phyloP scores from a whole-genome alignment of 805 yeast genomes.

The Priceomyces haplophilus region DNA sequence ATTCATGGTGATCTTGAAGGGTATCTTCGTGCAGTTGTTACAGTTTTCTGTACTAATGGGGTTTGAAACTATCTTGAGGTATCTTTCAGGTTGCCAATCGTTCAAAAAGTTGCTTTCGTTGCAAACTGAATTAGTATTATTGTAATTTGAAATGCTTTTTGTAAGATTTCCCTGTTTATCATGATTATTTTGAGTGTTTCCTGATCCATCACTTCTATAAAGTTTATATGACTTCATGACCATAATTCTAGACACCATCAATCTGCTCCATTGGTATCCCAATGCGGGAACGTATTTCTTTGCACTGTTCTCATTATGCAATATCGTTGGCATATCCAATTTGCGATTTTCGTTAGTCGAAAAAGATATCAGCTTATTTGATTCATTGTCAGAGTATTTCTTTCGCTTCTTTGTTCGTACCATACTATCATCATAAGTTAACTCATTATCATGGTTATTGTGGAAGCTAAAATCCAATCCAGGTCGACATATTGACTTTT shows the following conservation, averaged over 20 bases:
- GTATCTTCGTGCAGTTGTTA: conserved; percentile 11
- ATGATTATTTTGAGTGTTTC: neutral
- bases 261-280: conserved; percentile 32
- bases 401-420: neutral
- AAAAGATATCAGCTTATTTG: too few species aligned
- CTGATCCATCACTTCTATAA: conserved; percentile 5
- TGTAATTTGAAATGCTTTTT: neutral
- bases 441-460: too few species aligned
- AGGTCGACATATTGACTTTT: conserved; percentile 1
- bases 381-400: neutral
- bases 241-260: conserved; percentile 23
- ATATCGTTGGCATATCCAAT: neutral
- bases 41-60: conserved; percentile 6
- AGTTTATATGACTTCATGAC: conserved; percentile 28
- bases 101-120: conserved; percentile 1
- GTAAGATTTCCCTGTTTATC: neutral
- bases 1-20: conserved; percentile 14
- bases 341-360: too few species aligned
- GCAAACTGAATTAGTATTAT: neutral
- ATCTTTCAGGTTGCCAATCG: conserved; percentile 29
- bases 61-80: conserved; percentile 18
- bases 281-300: conserved; percentile 28
- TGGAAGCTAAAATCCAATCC: neutral
- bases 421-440: neutral
- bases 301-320: conserved; percentile 8